These are phyloP conservation scores for Phytophthora tubulina DNA, from an alignment of 352 stramenopile genomes.

Conservation along the genomic window DNA sequence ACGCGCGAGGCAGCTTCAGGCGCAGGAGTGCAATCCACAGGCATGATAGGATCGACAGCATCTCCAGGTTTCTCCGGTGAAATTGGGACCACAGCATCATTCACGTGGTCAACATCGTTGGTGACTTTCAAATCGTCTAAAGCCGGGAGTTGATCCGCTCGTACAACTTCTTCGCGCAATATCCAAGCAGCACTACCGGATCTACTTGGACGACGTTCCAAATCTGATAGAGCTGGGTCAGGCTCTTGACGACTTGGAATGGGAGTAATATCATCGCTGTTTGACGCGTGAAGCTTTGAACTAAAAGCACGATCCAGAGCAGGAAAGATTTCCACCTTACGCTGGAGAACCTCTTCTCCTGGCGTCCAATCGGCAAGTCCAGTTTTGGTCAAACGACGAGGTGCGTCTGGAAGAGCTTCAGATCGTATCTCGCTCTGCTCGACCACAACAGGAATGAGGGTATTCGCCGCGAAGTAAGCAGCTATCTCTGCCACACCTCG, in stretches of 20 bases:
- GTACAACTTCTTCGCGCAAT: constrained; percentile 14
- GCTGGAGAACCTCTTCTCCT: constrained; percentile 38
- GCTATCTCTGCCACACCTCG: constrained; percentile 22
- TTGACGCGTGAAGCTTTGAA: neutral
- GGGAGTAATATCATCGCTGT: constrained; percentile 24
- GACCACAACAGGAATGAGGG: constrained; percentile 10
- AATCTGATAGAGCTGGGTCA: constrained; percentile 3
- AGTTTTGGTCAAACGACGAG: constrained; percentile 16
- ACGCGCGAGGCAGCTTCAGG: neutral
- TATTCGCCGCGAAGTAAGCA: constrained; percentile 33
- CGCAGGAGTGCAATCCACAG: too few relatives aligned
- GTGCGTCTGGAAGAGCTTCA: constrained; percentile 14
- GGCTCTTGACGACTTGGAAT: constrained; percentile 27
- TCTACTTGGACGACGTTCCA: constrained; percentile 11
- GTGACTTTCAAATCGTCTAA: neutral
- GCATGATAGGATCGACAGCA: constrained; percentile 1
- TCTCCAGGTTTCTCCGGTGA: neutral
- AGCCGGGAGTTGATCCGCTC: constrained; percentile 3
- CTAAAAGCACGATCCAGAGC: constrained; percentile 24
- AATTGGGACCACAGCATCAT: neutral
- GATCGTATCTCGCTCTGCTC: constrained; percentile 20
- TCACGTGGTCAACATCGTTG: neutral
- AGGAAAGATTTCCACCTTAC: constrained; percentile 36
- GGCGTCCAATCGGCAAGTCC: constrained; percentile 20
- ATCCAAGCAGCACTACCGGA: constrained; percentile 24